Evolutionary conservation across 2,329 filamentous ascomycete genomes (phyloP).

Genomic region (Cadophora sp.): DNA sequence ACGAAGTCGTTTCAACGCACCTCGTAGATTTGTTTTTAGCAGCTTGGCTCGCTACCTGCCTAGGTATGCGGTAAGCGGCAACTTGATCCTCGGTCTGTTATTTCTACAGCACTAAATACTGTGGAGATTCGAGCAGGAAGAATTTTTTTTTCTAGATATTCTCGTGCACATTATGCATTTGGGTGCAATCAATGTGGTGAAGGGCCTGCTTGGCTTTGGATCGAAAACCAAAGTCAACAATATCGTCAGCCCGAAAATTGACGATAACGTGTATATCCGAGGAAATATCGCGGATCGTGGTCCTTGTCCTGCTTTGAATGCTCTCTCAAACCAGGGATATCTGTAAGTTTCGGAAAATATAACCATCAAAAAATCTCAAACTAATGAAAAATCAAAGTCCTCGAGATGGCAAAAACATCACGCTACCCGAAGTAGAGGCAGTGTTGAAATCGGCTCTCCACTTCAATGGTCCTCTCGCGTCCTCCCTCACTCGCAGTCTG

Average conservation of each 20-base stretch:
- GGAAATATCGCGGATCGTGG: slow-evolving; percentile 25
- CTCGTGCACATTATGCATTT: slow-evolving; percentile 23
- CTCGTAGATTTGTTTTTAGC: slow-evolving; percentile 3
- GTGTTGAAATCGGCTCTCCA: slow-evolving; percentile 24
- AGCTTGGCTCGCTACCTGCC: not conserved
- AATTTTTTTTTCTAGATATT: not conserved
- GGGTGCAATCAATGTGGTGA: slow-evolving; percentile 19
- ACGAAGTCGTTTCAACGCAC: not conserved
- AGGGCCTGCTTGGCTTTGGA: slow-evolving; percentile 20
- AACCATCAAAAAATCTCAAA: not conserved
- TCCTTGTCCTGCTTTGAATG: slow-evolving; percentile 31
- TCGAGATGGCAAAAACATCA: slow-evolving; percentile 34
- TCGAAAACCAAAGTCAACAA: slow-evolving; percentile 5
- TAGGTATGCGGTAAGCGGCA: not conserved
- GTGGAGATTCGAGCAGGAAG: not conserved
- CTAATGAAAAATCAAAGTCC: slow-evolving; percentile 16
- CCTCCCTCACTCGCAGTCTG: slow-evolving; percentile 17
- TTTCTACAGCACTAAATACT: not conserved
- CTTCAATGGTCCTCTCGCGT: slow-evolving; percentile 15
- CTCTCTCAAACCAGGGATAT: slow-evolving; percentile 32
- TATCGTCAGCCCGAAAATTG: not conserved
- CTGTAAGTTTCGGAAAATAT: no score
- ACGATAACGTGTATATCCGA: slow-evolving; percentile 25
- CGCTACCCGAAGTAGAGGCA: slow-evolving; percentile 15
- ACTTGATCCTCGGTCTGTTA: not conserved